Evolutionary conservation across 495 filamentous ascomycete species (phyloP).

Genomic region (Filosporella fistucella): DNA sequence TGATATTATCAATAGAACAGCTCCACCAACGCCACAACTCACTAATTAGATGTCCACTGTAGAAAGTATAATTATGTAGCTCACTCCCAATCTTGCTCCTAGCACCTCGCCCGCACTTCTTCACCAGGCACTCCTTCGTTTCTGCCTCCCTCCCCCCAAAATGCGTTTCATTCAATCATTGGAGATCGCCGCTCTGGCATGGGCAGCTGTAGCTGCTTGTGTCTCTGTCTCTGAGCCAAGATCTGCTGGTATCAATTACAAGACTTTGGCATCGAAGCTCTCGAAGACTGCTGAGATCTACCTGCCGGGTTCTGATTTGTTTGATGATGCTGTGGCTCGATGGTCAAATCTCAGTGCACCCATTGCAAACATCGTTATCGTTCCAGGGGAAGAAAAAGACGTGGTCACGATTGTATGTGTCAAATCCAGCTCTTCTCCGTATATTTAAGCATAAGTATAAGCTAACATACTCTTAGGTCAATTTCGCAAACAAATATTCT

Average conservation of each 20-base stretch:
- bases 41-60: no score
- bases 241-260: neutral
- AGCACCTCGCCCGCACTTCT: no score
- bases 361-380: slow-evolving; percentile 39
- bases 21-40: no score
- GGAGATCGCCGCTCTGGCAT: neutral
- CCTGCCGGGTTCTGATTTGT: slow-evolving; percentile 36
- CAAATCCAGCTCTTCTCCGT: neutral
- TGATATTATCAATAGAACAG: no score
- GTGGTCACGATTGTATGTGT: slow-evolving; percentile 40
- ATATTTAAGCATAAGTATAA: neutral
- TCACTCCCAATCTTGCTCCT: no score
- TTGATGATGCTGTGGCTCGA: slow-evolving; percentile 34
- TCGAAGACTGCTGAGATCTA: slow-evolving; percentile 40
- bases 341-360: slow-evolving; percentile 39
- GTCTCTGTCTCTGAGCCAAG: neutral
- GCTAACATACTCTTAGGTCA: slow-evolving; percentile 29
- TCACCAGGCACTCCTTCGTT: slow-evolving; percentile 2
- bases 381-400: slow-evolving; percentile 45
- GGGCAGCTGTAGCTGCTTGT: slow-evolving; percentile 1
- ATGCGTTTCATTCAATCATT: no score
- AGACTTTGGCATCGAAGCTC: slow-evolving; percentile 26
- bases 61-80: no score
- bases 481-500: slow-evolving; percentile 36
- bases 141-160: neutral